These are phyloP conservation scores for Lactarius tabidus DNA, from an alignment of 768 basidiomycete species.

Conservation along the genomic window DNA sequence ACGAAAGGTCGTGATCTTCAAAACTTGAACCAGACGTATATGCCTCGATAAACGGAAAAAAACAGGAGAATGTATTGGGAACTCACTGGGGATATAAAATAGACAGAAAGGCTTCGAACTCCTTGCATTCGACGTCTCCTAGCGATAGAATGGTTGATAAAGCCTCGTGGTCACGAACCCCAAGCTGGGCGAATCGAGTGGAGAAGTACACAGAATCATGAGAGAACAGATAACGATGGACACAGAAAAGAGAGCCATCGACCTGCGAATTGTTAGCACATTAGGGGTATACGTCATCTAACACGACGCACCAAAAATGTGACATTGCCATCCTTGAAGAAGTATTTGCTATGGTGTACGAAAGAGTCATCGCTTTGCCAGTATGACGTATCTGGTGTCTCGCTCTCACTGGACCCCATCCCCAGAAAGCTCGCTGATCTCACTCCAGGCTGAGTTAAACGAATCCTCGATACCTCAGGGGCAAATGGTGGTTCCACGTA, in stretches of 20 bases:
- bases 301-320: conserved; percentile 11
- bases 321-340: conserved; percentile 8
- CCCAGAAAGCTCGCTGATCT: background rate
- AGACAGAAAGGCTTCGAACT: conserved; percentile 13
- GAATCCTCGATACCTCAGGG: background rate
- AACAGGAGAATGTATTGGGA: background rate
- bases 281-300: background rate
- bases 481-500: background rate
- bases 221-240: conserved; percentile 20
- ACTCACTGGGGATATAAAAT: conserved; percentile 14
- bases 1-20: conserved; percentile 8
- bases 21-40: background rate
- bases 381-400: background rate
- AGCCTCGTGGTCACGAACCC: conserved; percentile 1
- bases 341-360: background rate
- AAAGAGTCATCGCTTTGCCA: background rate
- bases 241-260: conserved; percentile 7
- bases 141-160: background rate
- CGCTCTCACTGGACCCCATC: background rate
- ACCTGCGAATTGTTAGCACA: conserved; percentile 6
- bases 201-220: conserved; percentile 18
- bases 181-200: conserved; percentile 6
- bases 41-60: background rate
- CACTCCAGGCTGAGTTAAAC: background rate
- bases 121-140: background rate